Conservation (phyloP, 768 basidiomycete species). For the Auriscalpium vulgare region DNA sequence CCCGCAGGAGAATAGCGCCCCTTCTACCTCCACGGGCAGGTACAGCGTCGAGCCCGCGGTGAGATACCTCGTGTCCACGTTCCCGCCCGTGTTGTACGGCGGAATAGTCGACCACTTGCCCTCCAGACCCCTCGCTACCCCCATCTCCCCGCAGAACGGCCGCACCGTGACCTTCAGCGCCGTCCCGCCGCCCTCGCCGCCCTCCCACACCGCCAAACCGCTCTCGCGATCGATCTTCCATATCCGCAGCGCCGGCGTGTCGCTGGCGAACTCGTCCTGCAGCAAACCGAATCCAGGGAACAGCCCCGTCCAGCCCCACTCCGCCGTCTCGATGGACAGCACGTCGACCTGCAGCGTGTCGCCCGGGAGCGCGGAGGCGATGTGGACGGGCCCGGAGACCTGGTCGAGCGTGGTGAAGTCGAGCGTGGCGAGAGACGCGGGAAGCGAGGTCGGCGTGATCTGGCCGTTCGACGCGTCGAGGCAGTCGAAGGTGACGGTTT, state of each 20-base stretch:
- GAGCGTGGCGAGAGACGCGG: slow-evolving; percentile 28
- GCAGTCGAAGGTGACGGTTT: slow-evolving; percentile 49
- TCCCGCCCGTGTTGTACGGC: slow-evolving; percentile 53
- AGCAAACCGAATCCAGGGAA: slow-evolving; percentile 55
- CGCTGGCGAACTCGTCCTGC: slow-evolving; percentile 42
- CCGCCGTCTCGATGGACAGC: slow-evolving; percentile 40
- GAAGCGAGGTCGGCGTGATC: slow-evolving; percentile 36
- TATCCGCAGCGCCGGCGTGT: slow-evolving; percentile 39
- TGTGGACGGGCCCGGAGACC: slow-evolving; percentile 52
- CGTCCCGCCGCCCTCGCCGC: slow-evolving; percentile 31
- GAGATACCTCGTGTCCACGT: slow-evolving; percentile 53
- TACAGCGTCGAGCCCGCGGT: slow-evolving; percentile 47
- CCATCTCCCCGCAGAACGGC: slow-evolving; percentile 62
- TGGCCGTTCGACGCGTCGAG: slow-evolving; percentile 60
- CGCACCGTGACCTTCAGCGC: slow-evolving; percentile 37
- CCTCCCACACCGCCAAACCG: slow-evolving; percentile 40
- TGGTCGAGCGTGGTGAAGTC: slow-evolving; percentile 44
- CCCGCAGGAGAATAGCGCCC: slow-evolving; percentile 54
- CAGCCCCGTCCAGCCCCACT: slow-evolving; percentile 58
- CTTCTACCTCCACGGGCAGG: slow-evolving; percentile 51
- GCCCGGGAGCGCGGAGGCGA: slow-evolving; percentile 43
- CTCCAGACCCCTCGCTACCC: slow-evolving; percentile 41
- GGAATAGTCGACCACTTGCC: slow-evolving; percentile 57
- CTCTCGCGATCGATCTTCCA: slow-evolving; percentile 38
- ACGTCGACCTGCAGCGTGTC: slow-evolving; percentile 57